These are phyloP conservation scores for Nemania sp. DNA, from an alignment of 2,329 filamentous ascomycete genomes.

Conservation along the genomic window DNA sequence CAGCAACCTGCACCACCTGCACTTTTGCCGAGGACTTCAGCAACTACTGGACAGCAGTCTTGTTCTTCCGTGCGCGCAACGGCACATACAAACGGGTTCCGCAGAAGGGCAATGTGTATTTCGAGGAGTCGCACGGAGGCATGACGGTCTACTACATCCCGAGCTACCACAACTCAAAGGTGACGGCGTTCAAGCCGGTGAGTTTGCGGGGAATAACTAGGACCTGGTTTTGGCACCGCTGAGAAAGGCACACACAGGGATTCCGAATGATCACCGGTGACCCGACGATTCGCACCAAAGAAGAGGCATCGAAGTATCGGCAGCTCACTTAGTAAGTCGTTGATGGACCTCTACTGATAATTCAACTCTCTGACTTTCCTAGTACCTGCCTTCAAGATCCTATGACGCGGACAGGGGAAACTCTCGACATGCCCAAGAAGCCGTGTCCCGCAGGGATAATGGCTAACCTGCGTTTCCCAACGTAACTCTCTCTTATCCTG, in stretches of 20 bases:
- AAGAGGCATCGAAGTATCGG: constrained; percentile 53
- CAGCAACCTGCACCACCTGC: constrained; percentile 57
- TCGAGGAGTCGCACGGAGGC: constrained; percentile 53
- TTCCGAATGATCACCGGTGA: constrained; percentile 60
- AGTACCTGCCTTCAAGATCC: constrained; percentile 56
- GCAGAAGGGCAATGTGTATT: constrained; percentile 45
- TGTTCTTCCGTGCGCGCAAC: constrained; percentile 56
- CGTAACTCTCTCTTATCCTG: constrained; percentile 35
- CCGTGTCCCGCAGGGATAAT: constrained; percentile 53
- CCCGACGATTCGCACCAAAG: constrained; percentile 50
- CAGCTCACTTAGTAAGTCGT: constrained; percentile 49
- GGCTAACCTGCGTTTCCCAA: constrained; percentile 60
- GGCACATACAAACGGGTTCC: constrained; percentile 50
- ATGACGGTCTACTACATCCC: constrained; percentile 60
- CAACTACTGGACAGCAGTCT: constrained; percentile 57
- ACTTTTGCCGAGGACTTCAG: constrained; percentile 56
- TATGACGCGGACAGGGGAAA: constrained; percentile 55
- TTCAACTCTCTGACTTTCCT: not conserved
- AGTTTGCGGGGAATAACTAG: constrained; percentile 12
- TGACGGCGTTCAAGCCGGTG: constrained; percentile 58
- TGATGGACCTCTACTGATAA: too few species aligned
- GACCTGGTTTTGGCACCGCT: too few species aligned
- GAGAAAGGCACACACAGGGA: constrained; percentile 37
- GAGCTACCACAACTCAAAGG: constrained; percentile 50
- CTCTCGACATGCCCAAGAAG: constrained; percentile 54